phyloP scores from a whole-genome alignment of 495 filamentous ascomycete species.

The Tuber microsphaerosporum region DNA sequence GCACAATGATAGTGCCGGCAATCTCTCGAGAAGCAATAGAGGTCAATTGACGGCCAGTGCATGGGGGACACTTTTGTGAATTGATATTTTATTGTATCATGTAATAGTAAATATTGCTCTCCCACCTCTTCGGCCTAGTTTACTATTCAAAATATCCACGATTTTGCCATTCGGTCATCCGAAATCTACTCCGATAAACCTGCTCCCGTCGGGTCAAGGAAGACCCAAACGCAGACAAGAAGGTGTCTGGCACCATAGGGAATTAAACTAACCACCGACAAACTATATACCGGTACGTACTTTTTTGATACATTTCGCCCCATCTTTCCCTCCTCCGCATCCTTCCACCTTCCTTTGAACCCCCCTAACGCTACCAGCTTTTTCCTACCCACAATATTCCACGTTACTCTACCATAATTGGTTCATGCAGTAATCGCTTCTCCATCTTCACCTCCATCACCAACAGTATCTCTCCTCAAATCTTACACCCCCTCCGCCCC shows the following conservation, averaged over 20 bases:
- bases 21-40: background rate
- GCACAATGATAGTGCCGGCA: background rate
- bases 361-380: background rate
- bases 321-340: slow-evolving; percentile 4
- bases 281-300: background rate
- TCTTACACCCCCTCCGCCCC: slow-evolving; percentile 16
- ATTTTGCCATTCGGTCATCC: background rate
- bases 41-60: background rate
- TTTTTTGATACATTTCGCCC: slow-evolving; percentile 7
- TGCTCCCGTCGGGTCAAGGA: background rate
- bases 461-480: slow-evolving; percentile 8
- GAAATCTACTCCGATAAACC: background rate
- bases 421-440: slow-evolving; percentile 12
- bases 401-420: background rate
- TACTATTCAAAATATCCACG: background rate
- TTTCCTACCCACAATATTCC: background rate
- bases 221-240: background rate
- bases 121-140: background rate
- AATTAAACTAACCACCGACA: background rate
- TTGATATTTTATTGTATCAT: background rate
- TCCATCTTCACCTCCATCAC: slow-evolving; percentile 13
- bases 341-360: slow-evolving; percentile 10
- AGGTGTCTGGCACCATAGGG: background rate
- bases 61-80: background rate
- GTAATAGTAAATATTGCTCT: background rate